phyloP scores from a whole-genome alignment of 176 grass and related monocot species.

The Eragrostis curvula region DNA sequence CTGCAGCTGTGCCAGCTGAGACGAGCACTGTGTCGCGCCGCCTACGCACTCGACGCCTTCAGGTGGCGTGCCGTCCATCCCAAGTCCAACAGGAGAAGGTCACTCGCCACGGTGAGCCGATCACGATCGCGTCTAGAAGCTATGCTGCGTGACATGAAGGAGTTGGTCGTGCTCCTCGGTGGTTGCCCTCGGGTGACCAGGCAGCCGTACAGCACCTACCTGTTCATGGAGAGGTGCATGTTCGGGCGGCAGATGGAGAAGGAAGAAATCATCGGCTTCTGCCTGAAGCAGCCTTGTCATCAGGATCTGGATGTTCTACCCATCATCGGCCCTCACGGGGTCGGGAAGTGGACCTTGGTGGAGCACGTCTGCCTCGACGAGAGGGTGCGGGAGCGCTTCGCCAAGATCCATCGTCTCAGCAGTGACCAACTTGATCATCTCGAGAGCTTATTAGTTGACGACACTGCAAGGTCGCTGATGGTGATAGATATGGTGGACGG shows the following conservation, averaged over 20 bases:
- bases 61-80: neutral
- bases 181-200: too few species aligned
- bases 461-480: neutral
- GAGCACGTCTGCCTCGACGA: constrained; percentile 20
- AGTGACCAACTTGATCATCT: neutral
- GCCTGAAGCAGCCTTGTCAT: neutral
- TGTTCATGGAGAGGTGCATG: too few species aligned
- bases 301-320: neutral
- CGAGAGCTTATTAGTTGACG: too few species aligned
- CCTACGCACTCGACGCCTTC: too few species aligned
- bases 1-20: too few species aligned
- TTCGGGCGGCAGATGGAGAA: constrained; percentile 28
- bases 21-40: too few species aligned
- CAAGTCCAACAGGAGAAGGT: too few species aligned
- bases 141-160: neutral
- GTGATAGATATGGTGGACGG: neutral
- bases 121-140: neutral
- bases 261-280: neutral
- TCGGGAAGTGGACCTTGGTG: constrained; percentile 8
- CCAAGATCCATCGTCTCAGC: neutral
- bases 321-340: neutral
- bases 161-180: too few species aligned
- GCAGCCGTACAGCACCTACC: too few species aligned
- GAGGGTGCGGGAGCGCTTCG: neutral
- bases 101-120: neutral